Evolutionary conservation across 2,329 filamentous ascomycete genomes (phyloP), one percentile per base, ranked within the genome.

Genomic region (Ascochyta koolunga): DNA sequence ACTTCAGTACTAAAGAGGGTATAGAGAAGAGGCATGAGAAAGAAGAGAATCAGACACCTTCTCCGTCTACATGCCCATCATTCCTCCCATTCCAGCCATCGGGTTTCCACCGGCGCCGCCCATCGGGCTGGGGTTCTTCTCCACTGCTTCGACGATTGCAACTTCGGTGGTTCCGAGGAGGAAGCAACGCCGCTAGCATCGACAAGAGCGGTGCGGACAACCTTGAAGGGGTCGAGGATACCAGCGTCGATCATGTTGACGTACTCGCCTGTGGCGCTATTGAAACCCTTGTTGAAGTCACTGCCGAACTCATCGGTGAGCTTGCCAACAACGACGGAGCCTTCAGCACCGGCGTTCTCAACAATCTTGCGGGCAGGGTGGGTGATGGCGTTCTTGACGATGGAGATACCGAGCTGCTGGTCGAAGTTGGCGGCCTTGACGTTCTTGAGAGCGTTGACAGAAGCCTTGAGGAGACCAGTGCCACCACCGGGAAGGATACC

Each of bases 181-280:
- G 48, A 98, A 48, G 95, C 95, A 69, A 99, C 95, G 80, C 95
- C 95, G 73, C 89, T 93, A 68, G 95, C 95, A 71, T 99, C 95
- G 71, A 93, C 86, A 55, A 99, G 88, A 72, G 91, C 93, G 61
- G 95, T 99, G 71, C 95, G 92, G 74, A 99, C 95, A 68, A 99
- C 95, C 90, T 99, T 99, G 85, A 99, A 90, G 63, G 95, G 95
- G 77, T 99, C 95, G 56, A 99, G 89, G 78, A 99, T 99, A 89
- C 95, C 95, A 66, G 91, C 86, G 60, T 85, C 78, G 74, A 99
- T 97, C 95, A 99, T 98, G 83, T 99, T 93, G 66, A 97, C 92
- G 80, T 96, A 99, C 83, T 98, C 90, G 79, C 93, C 92, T 84
- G 93, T 96, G 76, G 91, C 82, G 80, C 90, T 95, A 85, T 99